These are phyloP conservation scores for Fragilariopsis cylindrus DNA, from an alignment of 108 stramenopile genomes.

Conservation along the genomic window DNA sequence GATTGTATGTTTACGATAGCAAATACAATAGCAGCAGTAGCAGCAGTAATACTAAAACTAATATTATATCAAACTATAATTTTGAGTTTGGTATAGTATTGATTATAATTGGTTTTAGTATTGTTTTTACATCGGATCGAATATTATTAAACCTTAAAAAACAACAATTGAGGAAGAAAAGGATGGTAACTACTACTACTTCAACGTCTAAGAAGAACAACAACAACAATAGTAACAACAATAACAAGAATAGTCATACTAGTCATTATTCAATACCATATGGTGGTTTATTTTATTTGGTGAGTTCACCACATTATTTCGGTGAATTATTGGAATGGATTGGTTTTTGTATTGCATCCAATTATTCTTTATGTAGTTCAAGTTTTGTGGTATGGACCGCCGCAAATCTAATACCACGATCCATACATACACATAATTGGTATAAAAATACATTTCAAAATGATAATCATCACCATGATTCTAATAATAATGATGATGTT, in stretches of 20 bases:
- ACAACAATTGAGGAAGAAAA: slow-evolving; percentile 7
- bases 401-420: slow-evolving; percentile 83
- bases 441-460: slow-evolving; percentile 73
- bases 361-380: slow-evolving; percentile 37
- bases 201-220: neutral
- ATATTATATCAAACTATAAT: neutral
- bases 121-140: slow-evolving; percentile 73
- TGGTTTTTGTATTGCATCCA: slow-evolving; percentile 70
- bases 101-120: slow-evolving; percentile 61
- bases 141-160: slow-evolving; percentile 66
- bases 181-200: slow-evolving; percentile 18
- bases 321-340: slow-evolving; percentile 92
- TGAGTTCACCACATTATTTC: slow-evolving; percentile 82
- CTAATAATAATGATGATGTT: neutral
- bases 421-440: slow-evolving; percentile 83
- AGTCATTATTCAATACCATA: slow-evolving; percentile 62
- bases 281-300: slow-evolving; percentile 67
- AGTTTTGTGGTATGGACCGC: slow-evolving; percentile 77
- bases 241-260: neutral
- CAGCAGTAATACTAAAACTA: neutral
- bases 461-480: neutral
- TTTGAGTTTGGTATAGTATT: slow-evolving; percentile 55
- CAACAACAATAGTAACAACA: neutral
- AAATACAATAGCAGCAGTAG: neutral
- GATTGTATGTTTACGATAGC: neutral